Evolutionary conservation across 2,329 filamentous ascomycete species (phyloP).

Genomic region (Trichoderma sp.): DNA sequence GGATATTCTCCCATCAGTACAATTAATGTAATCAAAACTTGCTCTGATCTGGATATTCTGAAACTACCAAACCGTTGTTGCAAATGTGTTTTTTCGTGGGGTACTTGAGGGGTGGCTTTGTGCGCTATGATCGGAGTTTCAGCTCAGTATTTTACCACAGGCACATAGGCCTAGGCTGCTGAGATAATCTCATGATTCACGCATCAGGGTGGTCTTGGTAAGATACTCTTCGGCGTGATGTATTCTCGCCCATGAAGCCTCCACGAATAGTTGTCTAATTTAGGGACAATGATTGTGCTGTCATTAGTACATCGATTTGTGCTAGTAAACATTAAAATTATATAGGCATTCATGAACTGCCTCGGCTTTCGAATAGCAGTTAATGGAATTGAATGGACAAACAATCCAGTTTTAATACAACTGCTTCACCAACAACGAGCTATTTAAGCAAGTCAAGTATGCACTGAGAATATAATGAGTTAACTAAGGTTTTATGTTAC

Average conservation of each 20-base stretch:
- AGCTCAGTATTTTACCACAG: not conserved
- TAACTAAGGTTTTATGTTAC: no score
- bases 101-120: not conserved
- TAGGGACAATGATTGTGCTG: not conserved
- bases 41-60: not conserved
- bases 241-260: not conserved
- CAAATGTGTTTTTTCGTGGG: not conserved
- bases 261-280: not conserved
- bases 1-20: not conserved
- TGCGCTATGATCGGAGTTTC: not conserved
- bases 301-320: no score
- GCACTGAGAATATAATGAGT: no score
- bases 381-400: no score
- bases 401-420: no score
- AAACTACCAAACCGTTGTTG: not conserved
- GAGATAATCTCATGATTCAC: not conserved
- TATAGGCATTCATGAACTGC: no score
- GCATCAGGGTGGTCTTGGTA: not conserved
- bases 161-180: not conserved
- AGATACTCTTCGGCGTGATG: fast-evolving
- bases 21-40: not conserved
- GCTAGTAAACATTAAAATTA: no score
- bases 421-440: no score
- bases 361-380: no score
- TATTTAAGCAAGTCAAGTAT: no score